Evolutionary conservation across 345 rosid species (phyloP).

Genomic region (Sonneratia caseolaris): DNA sequence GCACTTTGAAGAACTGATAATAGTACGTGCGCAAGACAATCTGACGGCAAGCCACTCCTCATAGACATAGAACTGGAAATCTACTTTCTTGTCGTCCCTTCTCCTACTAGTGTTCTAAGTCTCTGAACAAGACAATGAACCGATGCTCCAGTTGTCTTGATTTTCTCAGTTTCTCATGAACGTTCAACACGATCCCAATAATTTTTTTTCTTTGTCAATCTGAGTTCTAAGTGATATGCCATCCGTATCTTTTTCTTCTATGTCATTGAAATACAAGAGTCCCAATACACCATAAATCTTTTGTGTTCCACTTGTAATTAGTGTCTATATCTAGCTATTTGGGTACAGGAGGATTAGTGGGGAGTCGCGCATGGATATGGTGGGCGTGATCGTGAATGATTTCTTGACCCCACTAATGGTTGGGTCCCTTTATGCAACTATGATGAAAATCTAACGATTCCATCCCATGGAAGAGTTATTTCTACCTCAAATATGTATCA

Average conservation of each 20-base stretch:
- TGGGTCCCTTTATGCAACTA: not conserved
- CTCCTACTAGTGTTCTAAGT: no score
- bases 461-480: not conserved
- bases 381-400: constrained; percentile 5
- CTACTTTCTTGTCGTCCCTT: no score
- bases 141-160: no score
- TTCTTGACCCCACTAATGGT: not conserved
- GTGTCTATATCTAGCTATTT: not conserved
- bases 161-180: no score
- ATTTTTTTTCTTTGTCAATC: no score
- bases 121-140: no score
- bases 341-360: not conserved
- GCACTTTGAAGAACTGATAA: not conserved
- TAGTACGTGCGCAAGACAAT: not conserved
- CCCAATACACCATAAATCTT: not conserved
- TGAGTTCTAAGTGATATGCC: no score
- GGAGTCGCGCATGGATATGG: constrained; percentile 4
- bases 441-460: not conserved
- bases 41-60: constrained; percentile 2
- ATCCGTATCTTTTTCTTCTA: not conserved
- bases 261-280: not conserved
- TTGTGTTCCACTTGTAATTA: not conserved
- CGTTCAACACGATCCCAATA: no score
- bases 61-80: not conserved
- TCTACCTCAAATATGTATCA: not conserved